Conservation (phyloP, 495 filamentous ascomycete genomes). For the Evernia prunastri region DNA sequence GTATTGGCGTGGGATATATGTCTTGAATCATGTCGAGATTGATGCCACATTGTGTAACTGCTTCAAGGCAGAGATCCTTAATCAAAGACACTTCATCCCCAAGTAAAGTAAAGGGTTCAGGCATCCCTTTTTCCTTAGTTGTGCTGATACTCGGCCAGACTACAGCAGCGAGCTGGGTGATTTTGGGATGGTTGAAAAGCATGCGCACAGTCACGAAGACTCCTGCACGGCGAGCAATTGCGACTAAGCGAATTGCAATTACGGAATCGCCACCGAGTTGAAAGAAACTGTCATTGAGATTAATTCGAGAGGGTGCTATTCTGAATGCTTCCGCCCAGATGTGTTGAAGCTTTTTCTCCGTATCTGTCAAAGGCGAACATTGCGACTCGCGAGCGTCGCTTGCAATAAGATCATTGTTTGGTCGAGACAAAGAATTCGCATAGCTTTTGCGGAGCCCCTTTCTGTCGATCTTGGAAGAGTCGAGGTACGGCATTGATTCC, state of each 20-base stretch:
- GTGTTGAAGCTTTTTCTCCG: constrained; percentile 30
- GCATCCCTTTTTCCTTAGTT: background rate
- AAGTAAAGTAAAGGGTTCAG: background rate
- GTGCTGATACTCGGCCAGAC: background rate
- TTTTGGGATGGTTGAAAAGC: constrained; percentile 38
- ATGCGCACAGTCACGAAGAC: constrained; percentile 37
- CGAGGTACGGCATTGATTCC: constrained; percentile 38
- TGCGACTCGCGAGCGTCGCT: background rate
- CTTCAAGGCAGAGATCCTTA: background rate
- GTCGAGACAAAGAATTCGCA: too few species aligned
- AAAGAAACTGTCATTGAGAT: constrained; percentile 46
- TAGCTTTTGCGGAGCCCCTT: constrained; percentile 32
- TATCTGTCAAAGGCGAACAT: constrained; percentile 1
- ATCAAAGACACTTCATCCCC: too few species aligned
- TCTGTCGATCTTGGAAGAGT: constrained; percentile 47
- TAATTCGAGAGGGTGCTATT: constrained; percentile 30
- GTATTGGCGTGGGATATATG: background rate
- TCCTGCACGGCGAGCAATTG: constrained; percentile 33
- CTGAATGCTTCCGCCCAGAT: constrained; percentile 35
- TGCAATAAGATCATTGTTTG: background rate
- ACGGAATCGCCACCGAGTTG: constrained; percentile 53
- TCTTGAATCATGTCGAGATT: background rate
- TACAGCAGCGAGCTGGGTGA: background rate
- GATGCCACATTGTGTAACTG: background rate
- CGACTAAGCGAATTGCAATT: constrained; percentile 50